Evolutionary conservation across 805 yeast genomes (phyloP).

Genomic region (Spathaspora girioi): DNA sequence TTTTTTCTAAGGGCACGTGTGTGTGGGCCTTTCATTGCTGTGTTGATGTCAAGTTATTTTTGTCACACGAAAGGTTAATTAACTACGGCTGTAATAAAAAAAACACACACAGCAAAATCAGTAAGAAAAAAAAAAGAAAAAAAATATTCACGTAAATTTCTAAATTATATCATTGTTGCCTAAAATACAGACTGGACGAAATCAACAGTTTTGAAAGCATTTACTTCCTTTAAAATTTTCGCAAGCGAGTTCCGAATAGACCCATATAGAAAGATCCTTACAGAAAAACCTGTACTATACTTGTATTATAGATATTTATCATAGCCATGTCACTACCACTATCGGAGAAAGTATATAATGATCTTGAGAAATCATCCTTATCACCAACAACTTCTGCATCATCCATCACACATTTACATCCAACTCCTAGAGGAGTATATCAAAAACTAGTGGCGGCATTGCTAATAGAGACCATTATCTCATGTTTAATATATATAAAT

Average conservation of each 20-base stretch:
- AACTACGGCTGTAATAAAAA: background rate
- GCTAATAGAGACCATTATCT: slow-evolving; percentile 22
- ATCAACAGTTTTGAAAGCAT: background rate
- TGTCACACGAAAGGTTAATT: background rate
- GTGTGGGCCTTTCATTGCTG: background rate
- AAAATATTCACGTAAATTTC: background rate
- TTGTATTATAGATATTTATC: background rate
- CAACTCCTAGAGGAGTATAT: slow-evolving; percentile 4
- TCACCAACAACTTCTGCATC: background rate
- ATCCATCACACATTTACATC: slow-evolving; percentile 3
- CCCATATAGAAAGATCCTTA: background rate
- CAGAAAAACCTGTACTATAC: background rate
- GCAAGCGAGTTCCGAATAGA: background rate
- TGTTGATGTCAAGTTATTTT: background rate
- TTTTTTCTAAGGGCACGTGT: background rate
- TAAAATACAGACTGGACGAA: background rate
- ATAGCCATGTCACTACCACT: slow-evolving; percentile 8
- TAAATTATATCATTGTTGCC: background rate
- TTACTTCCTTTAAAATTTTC: too few relatives aligned
- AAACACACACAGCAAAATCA: background rate
- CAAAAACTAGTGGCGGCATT: slow-evolving; percentile 18
- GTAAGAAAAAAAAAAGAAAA: background rate
- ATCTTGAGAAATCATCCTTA: slow-evolving; percentile 16
- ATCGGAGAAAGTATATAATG: slow-evolving; percentile 3
- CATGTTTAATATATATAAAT: slow-evolving; percentile 24